Evolutionary conservation across 768 basidiomycete genomes (phyloP).

Genomic region (Strobilomyces echinocephalus): DNA sequence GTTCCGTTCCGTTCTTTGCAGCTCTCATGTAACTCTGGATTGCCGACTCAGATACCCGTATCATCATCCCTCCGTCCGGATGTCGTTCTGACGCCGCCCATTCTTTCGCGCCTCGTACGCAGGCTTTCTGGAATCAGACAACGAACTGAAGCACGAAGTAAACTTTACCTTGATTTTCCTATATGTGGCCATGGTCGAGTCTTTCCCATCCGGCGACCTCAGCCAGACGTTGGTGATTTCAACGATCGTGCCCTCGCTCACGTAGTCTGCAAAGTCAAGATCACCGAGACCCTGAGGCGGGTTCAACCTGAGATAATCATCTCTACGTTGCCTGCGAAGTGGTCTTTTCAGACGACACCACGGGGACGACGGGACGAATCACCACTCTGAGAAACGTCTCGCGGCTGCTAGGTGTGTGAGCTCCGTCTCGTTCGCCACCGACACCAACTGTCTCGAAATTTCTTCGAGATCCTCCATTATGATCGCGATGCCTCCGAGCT

Average conservation of each 20-base stretch:
- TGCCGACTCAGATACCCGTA: too few species aligned
- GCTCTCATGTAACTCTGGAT: too few species aligned
- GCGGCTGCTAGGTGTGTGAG: too few species aligned
- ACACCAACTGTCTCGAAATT: too few species aligned
- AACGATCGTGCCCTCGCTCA: background rate
- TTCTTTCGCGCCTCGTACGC: background rate
- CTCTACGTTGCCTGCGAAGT: background rate
- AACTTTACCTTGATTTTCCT: background rate
- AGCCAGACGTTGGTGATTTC: background rate
- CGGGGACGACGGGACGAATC: background rate
- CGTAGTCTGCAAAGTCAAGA: background rate
- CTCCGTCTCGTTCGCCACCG: too few species aligned
- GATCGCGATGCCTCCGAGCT: too few species aligned
- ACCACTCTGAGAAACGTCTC: too few species aligned
- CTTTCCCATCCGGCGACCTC: background rate
- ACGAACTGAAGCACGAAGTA: too few species aligned
- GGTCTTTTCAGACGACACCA: background rate
- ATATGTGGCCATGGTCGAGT: background rate
- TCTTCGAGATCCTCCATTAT: too few species aligned
- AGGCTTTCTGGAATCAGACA: background rate
- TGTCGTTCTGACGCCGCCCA: too few species aligned
- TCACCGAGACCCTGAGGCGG: background rate
- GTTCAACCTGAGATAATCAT: background rate
- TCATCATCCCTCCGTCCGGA: too few species aligned
- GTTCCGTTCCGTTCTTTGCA: too few species aligned